These are phyloP conservation scores for Metrosideros polymorpha DNA, from an alignment of 441 rosid species.

Conservation along the genomic window DNA sequence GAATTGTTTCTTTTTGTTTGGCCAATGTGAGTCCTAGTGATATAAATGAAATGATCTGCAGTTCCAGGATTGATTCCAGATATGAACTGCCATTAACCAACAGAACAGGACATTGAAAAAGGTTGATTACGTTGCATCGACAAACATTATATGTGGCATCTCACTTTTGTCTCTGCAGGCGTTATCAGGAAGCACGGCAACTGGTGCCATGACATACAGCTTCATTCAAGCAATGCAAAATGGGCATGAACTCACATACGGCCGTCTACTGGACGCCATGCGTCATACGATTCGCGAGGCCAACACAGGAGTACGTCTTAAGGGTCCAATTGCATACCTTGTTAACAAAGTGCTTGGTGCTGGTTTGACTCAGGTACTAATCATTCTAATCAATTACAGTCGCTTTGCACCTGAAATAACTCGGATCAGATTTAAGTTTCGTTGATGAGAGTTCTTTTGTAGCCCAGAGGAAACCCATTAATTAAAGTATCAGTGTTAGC, in stretches of 20 bases:
- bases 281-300: conserved; percentile 36
- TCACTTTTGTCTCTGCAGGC: conserved; percentile 28
- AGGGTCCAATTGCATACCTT: conserved; percentile 26
- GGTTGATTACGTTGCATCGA: not conserved
- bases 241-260: conserved; percentile 53
- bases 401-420: not conserved
- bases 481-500: not conserved
- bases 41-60: not conserved
- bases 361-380: conserved; percentile 12
- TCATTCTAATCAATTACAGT: not conserved
- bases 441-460: not conserved
- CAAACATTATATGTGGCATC: not conserved
- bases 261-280: conserved; percentile 47
- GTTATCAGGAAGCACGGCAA: conserved; percentile 41
- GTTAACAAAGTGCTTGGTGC: conserved; percentile 14
- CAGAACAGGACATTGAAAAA: not conserved
- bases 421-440: not conserved
- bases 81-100: not conserved
- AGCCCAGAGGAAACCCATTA: not conserved
- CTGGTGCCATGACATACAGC: conserved; percentile 72
- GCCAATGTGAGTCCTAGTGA: not conserved
- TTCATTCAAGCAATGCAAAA: conserved; percentile 62
- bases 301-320: conserved; percentile 22
- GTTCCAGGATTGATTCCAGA: not conserved
- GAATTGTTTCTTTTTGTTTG: not conserved